Conservation (phyloP, 2,329 filamentous ascomycete species). For the Epicoccum sorghinum region DNA sequence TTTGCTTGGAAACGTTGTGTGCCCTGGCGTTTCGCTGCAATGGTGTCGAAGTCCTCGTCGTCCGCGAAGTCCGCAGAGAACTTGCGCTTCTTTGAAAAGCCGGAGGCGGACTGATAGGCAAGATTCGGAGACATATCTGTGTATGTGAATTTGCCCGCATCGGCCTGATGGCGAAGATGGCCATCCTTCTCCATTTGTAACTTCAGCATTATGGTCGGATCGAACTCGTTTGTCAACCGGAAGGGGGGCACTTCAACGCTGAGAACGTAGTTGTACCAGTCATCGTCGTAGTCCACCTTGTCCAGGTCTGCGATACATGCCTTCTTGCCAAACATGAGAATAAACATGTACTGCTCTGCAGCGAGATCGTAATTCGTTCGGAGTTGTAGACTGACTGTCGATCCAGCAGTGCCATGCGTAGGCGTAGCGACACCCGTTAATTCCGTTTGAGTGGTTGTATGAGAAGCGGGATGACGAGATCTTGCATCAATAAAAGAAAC, state of each 20-base stretch:
- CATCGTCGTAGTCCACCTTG: slow-evolving; percentile 63
- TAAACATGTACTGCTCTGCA: slow-evolving; percentile 60
- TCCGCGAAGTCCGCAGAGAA: slow-evolving; percentile 40
- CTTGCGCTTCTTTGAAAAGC: slow-evolving; percentile 41
- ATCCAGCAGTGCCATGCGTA: slow-evolving; percentile 69
- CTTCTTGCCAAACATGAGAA: slow-evolving; percentile 82
- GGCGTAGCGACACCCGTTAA: slow-evolving; percentile 71
- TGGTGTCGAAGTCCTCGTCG: slow-evolving; percentile 34
- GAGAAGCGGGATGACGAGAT: slow-evolving; percentile 58
- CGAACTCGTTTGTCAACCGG: slow-evolving; percentile 60
- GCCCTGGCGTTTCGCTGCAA: slow-evolving; percentile 47
- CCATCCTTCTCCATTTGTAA: slow-evolving; percentile 65
- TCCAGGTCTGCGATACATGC: slow-evolving; percentile 71
- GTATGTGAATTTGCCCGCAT: slow-evolving; percentile 69
- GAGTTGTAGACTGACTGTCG: slow-evolving; percentile 75
- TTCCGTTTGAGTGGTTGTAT: slow-evolving; percentile 57
- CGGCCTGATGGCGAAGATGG: slow-evolving; percentile 56
- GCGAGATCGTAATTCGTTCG: slow-evolving; percentile 75
- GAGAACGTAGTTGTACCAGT: slow-evolving; percentile 72
- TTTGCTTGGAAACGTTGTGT: slow-evolving; percentile 45
- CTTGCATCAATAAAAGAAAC: slow-evolving; percentile 64
- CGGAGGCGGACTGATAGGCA: slow-evolving; percentile 39
- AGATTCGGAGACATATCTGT: slow-evolving; percentile 53
- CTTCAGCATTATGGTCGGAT: slow-evolving; percentile 63
- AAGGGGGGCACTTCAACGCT: slow-evolving; percentile 74